Base-by-base conservation (phyloP, 2,329 filamentous ascomycete species). In the Emergomyces orientalis region DNA sequence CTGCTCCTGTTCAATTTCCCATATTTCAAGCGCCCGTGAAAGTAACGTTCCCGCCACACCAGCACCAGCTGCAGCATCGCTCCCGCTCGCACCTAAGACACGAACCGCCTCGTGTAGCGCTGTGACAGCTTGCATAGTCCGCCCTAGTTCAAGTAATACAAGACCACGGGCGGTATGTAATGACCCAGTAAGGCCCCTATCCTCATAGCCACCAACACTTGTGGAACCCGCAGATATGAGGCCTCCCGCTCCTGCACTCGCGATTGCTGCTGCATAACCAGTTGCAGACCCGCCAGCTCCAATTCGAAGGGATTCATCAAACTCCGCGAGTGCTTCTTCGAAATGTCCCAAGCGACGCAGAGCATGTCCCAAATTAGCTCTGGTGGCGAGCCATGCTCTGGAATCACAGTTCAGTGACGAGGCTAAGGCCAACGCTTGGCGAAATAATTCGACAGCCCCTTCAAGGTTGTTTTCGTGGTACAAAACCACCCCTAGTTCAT, bases 401-500 rank as follows among this genome's bases (percentile, higher is more conserved):
- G 90, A 86, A 65, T 96, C 90, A 62, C 90, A 88, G 65, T 91
- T 88, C 65, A 95, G 91, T 45, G 93, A 87, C 3, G 86, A 83
- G 1, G 91, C 89, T 61, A 96, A 85, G 57, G 83, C 79, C 22
- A 99, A 83, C 0, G 94, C 90, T 65, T 87, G 84, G 8, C 82
- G 82, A 74, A 99, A 97, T 65, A 92, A 84, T 37, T 85, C 82
- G 11, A 90, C 85, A 0, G 94, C 91, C 30, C 89, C 86, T 64
- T 86, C 82, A 7, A 91, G 84, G 59, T 89, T 84, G 68, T 90
- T 87, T 73, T 97, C 91, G 73, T 97, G 91, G 72, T 96, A 99
- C 67, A 91, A 88, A n/a, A 97, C 91, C 3, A 97, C 87, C 3
- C 93, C 95, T 78, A 97, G 88, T 77, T 99, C 94, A 73, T 99